Evolutionary conservation across 2,329 filamentous ascomycete species (phyloP).

Genomic region (Phoma sp.): DNA sequence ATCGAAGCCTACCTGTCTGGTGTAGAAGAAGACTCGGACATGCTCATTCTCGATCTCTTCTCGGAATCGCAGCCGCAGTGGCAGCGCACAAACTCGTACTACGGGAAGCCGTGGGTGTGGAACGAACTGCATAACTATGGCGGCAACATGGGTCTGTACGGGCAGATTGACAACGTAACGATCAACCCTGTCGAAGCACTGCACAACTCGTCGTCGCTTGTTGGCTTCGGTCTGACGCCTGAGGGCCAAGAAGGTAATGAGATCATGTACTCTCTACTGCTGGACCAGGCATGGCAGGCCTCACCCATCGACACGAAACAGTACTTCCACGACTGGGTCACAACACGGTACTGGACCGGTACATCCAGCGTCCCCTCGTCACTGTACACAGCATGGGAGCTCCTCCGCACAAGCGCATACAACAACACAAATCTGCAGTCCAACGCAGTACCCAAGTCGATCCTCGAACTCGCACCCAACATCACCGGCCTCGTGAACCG

Average conservation of each 20-base stretch:
- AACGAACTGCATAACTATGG: slow-evolving; percentile 61
- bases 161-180: slow-evolving; percentile 58
- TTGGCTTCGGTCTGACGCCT: slow-evolving; percentile 58
- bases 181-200: slow-evolving; percentile 56
- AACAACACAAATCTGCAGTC: slow-evolving; percentile 56
- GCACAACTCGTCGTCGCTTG: slow-evolving; percentile 49
- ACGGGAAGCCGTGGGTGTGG: slow-evolving; percentile 62
- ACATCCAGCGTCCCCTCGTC: slow-evolving; percentile 20
- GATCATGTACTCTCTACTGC: slow-evolving; percentile 58
- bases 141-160: slow-evolving; percentile 58
- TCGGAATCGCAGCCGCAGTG: slow-evolving; percentile 59
- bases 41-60: slow-evolving; percentile 60
- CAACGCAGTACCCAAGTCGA: slow-evolving; percentile 54
- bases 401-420: slow-evolving; percentile 54
- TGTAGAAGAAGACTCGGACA: slow-evolving; percentile 51
- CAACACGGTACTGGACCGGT: slow-evolving; percentile 48
- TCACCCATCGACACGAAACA: slow-evolving; percentile 51
- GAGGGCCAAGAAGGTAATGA: slow-evolving; percentile 62
- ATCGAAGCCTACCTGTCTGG: slow-evolving; percentile 59
- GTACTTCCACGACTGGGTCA: slow-evolving; percentile 58
- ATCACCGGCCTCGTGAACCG: slow-evolving; percentile 50
- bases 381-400: slow-evolving; percentile 56
- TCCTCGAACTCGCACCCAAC: slow-evolving; percentile 55
- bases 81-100: slow-evolving; percentile 58
- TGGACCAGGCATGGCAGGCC: slow-evolving; percentile 59